A percentile compares a stretch with the other conserved stretches of the same genome.
phyloP scores from a whole-genome alignment of 257 asterid genomes.

The Phtheirospermum japonicum region DNA sequence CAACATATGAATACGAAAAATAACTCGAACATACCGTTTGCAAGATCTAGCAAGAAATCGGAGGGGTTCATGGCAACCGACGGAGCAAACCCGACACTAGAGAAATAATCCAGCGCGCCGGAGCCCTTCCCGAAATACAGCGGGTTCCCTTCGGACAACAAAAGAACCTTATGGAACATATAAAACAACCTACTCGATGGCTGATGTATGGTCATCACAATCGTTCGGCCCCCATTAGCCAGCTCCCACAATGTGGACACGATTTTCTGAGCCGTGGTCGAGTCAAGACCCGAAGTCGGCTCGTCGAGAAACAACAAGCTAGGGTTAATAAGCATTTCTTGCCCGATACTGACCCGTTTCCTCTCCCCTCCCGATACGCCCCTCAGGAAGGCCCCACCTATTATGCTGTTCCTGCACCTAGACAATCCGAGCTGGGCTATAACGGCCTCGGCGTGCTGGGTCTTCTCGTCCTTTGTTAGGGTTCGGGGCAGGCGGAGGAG shows the following conservation, averaged over 20 bases:
- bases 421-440: constrained; percentile 55
- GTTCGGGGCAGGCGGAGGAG: constrained; percentile 57
- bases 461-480: constrained; percentile 40
- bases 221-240: constrained; percentile 60
- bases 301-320: constrained; percentile 71
- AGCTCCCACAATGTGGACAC: constrained; percentile 62
- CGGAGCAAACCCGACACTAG: constrained; percentile 53
- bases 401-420: constrained; percentile 48
- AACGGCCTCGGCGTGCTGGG: constrained; percentile 48
- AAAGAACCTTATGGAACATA: constrained; percentile 69
- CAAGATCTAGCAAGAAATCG: constrained; percentile 78
- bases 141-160: constrained; percentile 68
- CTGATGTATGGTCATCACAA: constrained; percentile 81
- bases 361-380: constrained; percentile 86
- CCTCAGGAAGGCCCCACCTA: constrained; percentile 46
- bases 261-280: constrained; percentile 74
- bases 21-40: constrained; percentile 52
- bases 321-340: constrained; percentile 82
- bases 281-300: constrained; percentile 84
- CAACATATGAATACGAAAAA: too few species aligned
- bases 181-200: constrained; percentile 78
- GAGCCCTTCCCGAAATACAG: constrained; percentile 62
- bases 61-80: constrained; percentile 75
- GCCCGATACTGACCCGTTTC: constrained; percentile 82
- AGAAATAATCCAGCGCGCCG: constrained; percentile 51